Evolutionary conservation across 495 filamentous ascomycete species (phyloP).

Genomic region (Tuber calosporum): DNA sequence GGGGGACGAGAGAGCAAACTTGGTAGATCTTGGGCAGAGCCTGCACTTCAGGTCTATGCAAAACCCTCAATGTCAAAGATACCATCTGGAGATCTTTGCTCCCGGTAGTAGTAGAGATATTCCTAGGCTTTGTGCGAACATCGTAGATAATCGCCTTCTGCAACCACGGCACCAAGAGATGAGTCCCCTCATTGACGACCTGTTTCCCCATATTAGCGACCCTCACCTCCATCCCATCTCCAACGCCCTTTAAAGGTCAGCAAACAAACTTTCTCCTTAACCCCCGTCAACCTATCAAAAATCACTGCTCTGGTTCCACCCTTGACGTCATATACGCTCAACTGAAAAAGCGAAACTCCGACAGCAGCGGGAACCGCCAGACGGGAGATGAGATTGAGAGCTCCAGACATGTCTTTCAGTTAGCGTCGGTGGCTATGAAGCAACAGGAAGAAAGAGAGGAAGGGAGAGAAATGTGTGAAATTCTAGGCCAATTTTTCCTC

Average conservation of each 20-base stretch:
- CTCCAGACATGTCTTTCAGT: constrained; percentile 42
- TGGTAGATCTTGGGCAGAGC: constrained; percentile 96
- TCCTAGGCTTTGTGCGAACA: constrained; percentile 93
- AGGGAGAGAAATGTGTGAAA: background rate
- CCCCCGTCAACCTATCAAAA: constrained; percentile 89
- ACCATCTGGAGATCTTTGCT: constrained; percentile 99
- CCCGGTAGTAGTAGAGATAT: constrained; percentile 95
- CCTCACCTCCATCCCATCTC: background rate
- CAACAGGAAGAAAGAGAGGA: constrained; percentile 8
- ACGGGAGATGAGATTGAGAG: constrained; percentile 58
- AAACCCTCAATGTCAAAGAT: constrained; percentile 88
- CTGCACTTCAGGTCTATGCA: constrained; percentile 91
- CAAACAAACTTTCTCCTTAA: constrained; percentile 61
- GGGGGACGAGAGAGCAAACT: constrained; percentile 50
- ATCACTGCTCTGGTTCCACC: constrained; percentile 92
- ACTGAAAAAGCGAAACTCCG: constrained; percentile 56
- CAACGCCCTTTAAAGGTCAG: background rate
- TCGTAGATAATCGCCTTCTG: constrained; percentile 94
- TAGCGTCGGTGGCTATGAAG: constrained; percentile 16
- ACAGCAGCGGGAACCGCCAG: constrained; percentile 64
- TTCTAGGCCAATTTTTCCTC: background rate
- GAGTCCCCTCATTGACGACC: constrained; percentile 92
- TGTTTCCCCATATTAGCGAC: constrained; percentile 10
- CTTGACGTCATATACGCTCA: constrained; percentile 92
- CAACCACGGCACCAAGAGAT: constrained; percentile 94